A percentile compares a stretch with the other conserved stretches of the same genome.
Evolutionary conservation across 768 basidiomycete genomes (phyloP).

Genomic region (Agaricus subrufescens): DNA sequence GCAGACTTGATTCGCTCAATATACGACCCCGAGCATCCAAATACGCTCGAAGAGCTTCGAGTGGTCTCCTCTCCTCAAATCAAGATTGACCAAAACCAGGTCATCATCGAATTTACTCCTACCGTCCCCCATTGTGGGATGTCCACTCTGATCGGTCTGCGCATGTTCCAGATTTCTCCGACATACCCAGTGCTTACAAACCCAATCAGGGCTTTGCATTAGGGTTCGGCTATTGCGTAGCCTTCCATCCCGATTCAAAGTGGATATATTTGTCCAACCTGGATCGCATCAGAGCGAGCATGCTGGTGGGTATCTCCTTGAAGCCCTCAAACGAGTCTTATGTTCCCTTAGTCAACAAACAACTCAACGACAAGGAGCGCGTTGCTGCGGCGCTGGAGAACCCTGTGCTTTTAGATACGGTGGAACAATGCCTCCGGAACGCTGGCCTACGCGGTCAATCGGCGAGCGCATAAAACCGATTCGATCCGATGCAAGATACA

Average conservation of each 20-base stretch:
- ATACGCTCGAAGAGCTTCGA: constrained; percentile 88
- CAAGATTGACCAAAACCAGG: constrained; percentile 46
- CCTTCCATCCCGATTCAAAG: constrained; percentile 88
- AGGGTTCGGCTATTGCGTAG: constrained; percentile 87
- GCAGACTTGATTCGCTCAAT: constrained; percentile 89
- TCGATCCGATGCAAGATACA: too few species aligned
- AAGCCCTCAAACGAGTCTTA: background rate
- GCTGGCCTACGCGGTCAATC: constrained; percentile 26
- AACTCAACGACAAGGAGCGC: constrained; percentile 97
- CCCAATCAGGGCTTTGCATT: constrained; percentile 77
- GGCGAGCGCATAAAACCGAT: background rate
- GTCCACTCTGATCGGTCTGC: constrained; percentile 88
- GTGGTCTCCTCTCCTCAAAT: constrained; percentile 93
- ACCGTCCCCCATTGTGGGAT: constrained; percentile 97
- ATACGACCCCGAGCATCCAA: constrained; percentile 93
- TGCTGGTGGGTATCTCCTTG: constrained; percentile 49
- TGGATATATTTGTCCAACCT: constrained; percentile 89
- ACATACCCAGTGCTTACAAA: background rate
- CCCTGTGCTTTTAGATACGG: constrained; percentile 73
- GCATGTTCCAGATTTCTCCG: constrained; percentile 13
- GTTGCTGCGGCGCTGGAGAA: constrained; percentile 98
- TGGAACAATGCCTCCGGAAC: constrained; percentile 61
- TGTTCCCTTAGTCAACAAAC: constrained; percentile 78
- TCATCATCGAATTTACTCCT: constrained; percentile 92
- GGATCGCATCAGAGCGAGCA: constrained; percentile 96